Base-by-base conservation (phyloP, 345 rosid species). In the Arabidopsis suecica region DNA sequence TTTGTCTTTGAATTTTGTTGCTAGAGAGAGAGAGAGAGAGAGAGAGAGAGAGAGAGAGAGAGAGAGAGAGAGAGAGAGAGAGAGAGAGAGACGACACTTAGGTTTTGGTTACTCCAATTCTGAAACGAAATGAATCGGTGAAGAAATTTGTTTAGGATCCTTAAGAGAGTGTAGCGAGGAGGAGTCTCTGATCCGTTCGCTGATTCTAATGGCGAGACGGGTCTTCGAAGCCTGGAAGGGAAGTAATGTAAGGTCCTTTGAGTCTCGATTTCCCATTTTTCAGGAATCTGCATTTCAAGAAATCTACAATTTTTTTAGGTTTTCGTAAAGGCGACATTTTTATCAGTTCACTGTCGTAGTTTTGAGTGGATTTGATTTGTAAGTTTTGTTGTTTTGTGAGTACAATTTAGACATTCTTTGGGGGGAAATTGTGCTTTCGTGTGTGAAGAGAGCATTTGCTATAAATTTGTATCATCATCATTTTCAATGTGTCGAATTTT, bases 151-250 rank as follows among this genome's bases (percentile, higher is more conserved):
- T 81, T 2, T 57, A 68, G 73, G 81, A 81, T 56, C 57, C 56
- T 81, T 50, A 70, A 80, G 82, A 63, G 82, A 78, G 68, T 82
- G 40, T 58, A 84, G 84, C 62, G 58, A 72, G 28, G 12, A 72
- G 28, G 10, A 72, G 53, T 59, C 16, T 60, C 33, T 68, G 70
- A 40, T 76, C 58, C 16, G 34, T 50, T 68, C 13, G 48, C 38
- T 49, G 13, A 32, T 59, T 76, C 61, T 74, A 59, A 90, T 90
- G 97, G 94, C 86, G 18, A 87, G 76, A 80, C 92, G 96, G 79
- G 92, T 92, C 40, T 89, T 80, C 64, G 88, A 89, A 80, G 89
- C 77, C 57, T 89, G 97, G 97, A 87, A 86, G 81, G 97, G 97
- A 66, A 89, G 83, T 64, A 92, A 92, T 84, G 97, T 92, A 88